Conservation (phyloP, 306 rosid genomes). For the Malus fusca region DNA sequence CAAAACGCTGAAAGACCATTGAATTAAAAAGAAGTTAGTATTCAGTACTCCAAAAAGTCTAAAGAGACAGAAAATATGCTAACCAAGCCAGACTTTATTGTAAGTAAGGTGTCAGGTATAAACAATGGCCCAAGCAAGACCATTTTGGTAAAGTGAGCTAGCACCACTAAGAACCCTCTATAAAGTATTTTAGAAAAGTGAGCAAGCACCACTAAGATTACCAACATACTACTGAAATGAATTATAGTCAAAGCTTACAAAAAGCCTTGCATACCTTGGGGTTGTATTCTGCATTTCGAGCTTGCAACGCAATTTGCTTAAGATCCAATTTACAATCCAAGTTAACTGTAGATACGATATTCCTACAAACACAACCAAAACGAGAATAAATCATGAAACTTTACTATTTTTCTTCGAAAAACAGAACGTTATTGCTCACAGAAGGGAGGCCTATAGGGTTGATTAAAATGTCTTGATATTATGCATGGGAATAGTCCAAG, state of each 20-base stretch:
- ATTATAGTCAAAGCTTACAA: constrained; percentile 7
- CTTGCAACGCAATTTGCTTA: constrained; percentile 81
- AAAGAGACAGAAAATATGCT: not conserved
- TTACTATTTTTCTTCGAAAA: too few relatives aligned
- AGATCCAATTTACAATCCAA: constrained; percentile 94
- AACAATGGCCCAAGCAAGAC: not conserved
- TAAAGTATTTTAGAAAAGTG: not conserved
- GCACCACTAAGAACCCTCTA: not conserved
- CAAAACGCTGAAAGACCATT: constrained; percentile 68
- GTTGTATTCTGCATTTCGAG: constrained; percentile 96
- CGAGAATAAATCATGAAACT: not conserved
- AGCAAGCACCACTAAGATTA: not conserved
- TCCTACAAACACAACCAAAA: constrained; percentile 38
- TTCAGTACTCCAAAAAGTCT: not conserved
- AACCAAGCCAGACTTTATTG: not conserved
- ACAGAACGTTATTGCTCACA: not conserved
- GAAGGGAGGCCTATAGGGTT: not conserved
- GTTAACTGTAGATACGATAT: constrained; percentile 91
- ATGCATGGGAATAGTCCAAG: not conserved
- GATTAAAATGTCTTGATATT: not conserved
- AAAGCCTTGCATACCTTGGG: constrained; percentile 57
- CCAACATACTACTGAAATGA: not conserved
- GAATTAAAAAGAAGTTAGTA: not conserved
- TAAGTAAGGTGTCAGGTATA: not conserved
- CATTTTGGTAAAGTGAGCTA: not conserved